Base-by-base conservation (phyloP, 2,329 filamentous ascomycete genomes). In the Epichloe baconii region DNA sequence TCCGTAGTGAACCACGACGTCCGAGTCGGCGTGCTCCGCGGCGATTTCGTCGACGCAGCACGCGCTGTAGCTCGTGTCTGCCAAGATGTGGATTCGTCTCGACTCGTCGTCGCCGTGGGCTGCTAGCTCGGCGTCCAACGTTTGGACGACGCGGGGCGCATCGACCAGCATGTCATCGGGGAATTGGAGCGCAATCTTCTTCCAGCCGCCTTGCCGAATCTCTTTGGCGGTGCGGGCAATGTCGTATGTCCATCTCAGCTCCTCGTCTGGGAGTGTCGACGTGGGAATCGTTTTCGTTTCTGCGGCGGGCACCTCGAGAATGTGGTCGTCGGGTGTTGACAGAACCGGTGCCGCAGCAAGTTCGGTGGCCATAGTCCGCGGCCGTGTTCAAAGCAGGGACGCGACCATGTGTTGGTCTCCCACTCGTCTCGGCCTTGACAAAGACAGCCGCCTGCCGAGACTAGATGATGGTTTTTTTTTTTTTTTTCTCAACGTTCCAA, bases 41-140 rank as follows among this genome's bases (percentile, higher is more conserved):
- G 93, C 93, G 41, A 97, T 84, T 70, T 98, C 93, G 62, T 98
- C 93, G 17, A 97, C 90, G 62, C 93, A 98, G 69, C 93, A 98
- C 0, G 91, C 85, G 53, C 93, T 94, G 68, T 97, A 98, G 2
- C 91, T 96, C 2, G 93, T 97, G 66, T 98, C 93, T 35, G 85
- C 93, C 17, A 98, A 73, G 54, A 98, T 90, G 59, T 86, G 95
- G 49, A 97, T 74, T 55, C 75, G 64, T 51, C 51, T 57, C 42
- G 49, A 23, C 41, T 12, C 15, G 26, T 37, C 42, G 36, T 12
- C 48, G 42, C 37, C 42, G 1, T 51, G 54, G 36, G 26, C 3
- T 23, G 41, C 45, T 5, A 69, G 56, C 48, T 67, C 63, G 7
- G 54, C 54, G 0, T 54, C 51, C 2, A 71, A 68, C 0, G 80